Conservation (phyloP, 2,329 filamentous ascomycete genomes). For the Septoria linicola region DNA sequence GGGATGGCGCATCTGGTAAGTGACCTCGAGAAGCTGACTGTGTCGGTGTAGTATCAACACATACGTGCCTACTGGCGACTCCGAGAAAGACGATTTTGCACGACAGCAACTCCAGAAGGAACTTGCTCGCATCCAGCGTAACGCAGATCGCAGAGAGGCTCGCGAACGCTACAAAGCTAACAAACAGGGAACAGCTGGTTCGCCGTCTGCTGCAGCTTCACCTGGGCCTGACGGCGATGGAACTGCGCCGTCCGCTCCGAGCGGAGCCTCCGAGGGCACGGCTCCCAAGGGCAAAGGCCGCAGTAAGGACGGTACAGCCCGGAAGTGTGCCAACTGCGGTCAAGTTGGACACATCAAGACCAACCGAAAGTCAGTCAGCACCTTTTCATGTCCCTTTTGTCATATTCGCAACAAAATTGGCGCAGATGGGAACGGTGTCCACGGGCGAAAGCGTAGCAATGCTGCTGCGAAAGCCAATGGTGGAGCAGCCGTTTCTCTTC, state of each 20-base stretch:
- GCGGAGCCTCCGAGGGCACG: constrained; percentile 25
- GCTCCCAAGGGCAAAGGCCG: constrained; percentile 40
- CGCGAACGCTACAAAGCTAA: constrained; percentile 79
- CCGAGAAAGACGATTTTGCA: constrained; percentile 61
- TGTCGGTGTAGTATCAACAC: constrained; percentile 43
- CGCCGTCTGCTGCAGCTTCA: constrained; percentile 44
- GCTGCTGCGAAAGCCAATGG: constrained; percentile 19
- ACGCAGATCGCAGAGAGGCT: constrained; percentile 83
- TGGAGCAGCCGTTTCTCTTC: constrained; percentile 20
- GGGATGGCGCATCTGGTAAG: not conserved
- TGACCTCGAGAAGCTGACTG: not conserved
- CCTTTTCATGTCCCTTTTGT: constrained; percentile 25
- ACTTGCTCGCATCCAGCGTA: constrained; percentile 80
- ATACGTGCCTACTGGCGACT: constrained; percentile 64
- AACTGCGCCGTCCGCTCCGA: constrained; percentile 18
- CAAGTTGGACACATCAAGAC: constrained; percentile 98
- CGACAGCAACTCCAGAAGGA: constrained; percentile 67
- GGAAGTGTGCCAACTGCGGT: constrained; percentile 97
- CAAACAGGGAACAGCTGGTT: constrained; percentile 45
- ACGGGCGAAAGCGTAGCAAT: constrained; percentile 20
- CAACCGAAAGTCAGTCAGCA: constrained; percentile 80
- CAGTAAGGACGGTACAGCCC: constrained; percentile 65
- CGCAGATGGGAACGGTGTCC: constrained; percentile 19
- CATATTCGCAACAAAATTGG: constrained; percentile 15
- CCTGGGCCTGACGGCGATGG: constrained; percentile 51